phyloP scores from a whole-genome alignment of 805 yeast genomes.

The Cyberlindnera samutprakarnensis region DNA sequence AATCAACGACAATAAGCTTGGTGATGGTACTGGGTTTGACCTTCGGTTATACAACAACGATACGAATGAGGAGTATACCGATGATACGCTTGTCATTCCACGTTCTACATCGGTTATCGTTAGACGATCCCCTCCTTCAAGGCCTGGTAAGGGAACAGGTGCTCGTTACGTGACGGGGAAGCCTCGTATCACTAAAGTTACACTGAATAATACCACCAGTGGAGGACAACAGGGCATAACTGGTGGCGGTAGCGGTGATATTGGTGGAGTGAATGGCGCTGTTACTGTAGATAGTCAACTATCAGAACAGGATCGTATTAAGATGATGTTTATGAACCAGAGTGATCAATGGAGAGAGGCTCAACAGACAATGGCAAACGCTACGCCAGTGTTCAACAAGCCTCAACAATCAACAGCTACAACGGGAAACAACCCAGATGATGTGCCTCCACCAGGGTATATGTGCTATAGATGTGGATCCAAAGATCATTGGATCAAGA shows the following conservation, averaged over 20 bases:
- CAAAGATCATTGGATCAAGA: slow-evolving; percentile 91
- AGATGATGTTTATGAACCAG: slow-evolving; percentile 87
- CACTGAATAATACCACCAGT: slow-evolving; percentile 8
- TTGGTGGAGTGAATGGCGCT: too few species aligned
- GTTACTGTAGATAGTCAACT: slow-evolving; percentile 16
- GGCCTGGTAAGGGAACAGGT: slow-evolving; percentile 42
- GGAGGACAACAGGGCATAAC: slow-evolving; percentile 2
- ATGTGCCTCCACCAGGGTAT: slow-evolving; percentile 90
- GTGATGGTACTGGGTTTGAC: slow-evolving; percentile 81
- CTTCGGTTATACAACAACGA: slow-evolving; percentile 65
- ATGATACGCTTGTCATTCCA: slow-evolving; percentile 88
- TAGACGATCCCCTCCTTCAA: slow-evolving; percentile 64
- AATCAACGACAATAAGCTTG: slow-evolving; percentile 69
- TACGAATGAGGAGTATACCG: slow-evolving; percentile 66
- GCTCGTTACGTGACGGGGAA: slow-evolving; percentile 67
- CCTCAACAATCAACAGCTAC: slow-evolving; percentile 20
- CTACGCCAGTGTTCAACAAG: slow-evolving; percentile 63
- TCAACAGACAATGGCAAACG: slow-evolving; percentile 83
- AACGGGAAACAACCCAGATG: slow-evolving; percentile 39
- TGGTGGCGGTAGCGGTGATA: neutral
- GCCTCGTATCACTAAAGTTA: slow-evolving; percentile 41
- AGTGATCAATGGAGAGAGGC: slow-evolving; percentile 93
- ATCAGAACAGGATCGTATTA: slow-evolving; percentile 82
- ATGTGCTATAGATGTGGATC: slow-evolving; percentile 96
- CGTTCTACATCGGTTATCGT: slow-evolving; percentile 81